A percentile compares a stretch with the other conserved stretches of the same genome.
phyloP scores from a whole-genome alignment of 73 alveolate species.

The Paraurostyla sp. region DNA sequence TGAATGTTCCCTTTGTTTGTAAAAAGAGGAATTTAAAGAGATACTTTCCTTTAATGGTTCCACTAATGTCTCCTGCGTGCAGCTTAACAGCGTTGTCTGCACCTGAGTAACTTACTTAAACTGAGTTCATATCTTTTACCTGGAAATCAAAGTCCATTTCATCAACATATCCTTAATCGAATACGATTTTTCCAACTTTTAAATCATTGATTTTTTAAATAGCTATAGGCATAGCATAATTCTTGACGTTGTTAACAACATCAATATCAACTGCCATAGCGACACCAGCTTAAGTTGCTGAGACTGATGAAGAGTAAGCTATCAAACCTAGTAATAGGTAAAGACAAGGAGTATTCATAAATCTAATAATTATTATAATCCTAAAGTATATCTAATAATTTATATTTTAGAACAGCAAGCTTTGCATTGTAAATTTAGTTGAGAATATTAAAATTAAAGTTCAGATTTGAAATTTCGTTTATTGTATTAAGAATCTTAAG shows the following conservation, averaged over 20 bases:
- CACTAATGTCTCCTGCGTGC: constrained; percentile 11
- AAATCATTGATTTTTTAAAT: not conserved
- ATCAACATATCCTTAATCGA: not conserved
- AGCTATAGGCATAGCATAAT: constrained; percentile 2
- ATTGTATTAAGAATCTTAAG: too few species aligned
- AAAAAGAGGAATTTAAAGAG: not conserved
- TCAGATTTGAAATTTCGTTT: too few species aligned
- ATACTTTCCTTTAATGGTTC: not conserved
- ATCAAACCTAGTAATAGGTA: too few species aligned
- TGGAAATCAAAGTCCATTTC: not conserved
- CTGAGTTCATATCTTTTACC: not conserved
- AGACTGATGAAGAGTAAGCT: too few species aligned
- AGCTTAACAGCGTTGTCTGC: not conserved
- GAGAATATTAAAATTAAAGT: too few species aligned
- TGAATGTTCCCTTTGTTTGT: not conserved
- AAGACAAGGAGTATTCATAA: too few species aligned
- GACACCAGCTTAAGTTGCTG: not conserved
- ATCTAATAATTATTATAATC: too few species aligned
- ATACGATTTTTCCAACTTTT: not conserved
- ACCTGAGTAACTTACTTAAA: not conserved
- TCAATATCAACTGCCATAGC: constrained; percentile 9
- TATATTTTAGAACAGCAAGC: too few species aligned
- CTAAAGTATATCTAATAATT: too few species aligned
- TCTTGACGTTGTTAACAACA: constrained; percentile 2
- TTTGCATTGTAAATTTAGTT: too few species aligned